Percentiles rank a stretch among this genome's conserved stretches.
Conservation (phyloP, 257 asterid species). For the Haberlea rhodopensis region DNA sequence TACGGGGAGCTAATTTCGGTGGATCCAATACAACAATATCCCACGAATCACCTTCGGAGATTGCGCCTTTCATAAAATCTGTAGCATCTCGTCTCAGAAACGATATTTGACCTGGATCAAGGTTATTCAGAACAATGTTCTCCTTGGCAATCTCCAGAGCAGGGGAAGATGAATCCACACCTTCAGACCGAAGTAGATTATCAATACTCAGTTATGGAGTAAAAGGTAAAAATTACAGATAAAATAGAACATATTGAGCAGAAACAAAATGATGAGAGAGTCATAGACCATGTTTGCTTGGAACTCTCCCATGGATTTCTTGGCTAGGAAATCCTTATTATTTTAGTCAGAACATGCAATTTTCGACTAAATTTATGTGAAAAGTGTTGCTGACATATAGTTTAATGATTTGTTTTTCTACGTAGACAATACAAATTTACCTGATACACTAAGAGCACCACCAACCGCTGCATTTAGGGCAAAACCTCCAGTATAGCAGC, state of each 20-base stretch:
- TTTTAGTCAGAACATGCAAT: neutral
- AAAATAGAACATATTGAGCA: constrained; percentile 4
- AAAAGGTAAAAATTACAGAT: neutral
- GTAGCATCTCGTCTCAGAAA: constrained; percentile 78
- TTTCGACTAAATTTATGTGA: neutral
- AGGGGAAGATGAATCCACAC: constrained; percentile 86
- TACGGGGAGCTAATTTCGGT: constrained; percentile 84
- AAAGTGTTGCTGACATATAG: neutral
- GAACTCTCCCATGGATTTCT: neutral
- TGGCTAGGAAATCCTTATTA: neutral
- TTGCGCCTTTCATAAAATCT: constrained; percentile 67
- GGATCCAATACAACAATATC: constrained; percentile 90
- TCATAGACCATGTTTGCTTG: neutral
- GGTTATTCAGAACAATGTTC: constrained; percentile 62
- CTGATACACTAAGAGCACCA: constrained; percentile 79
- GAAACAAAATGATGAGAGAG: constrained; percentile 6
- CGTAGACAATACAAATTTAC: constrained; percentile 33
- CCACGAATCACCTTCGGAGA: constrained; percentile 71
- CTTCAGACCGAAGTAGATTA: constrained; percentile 38
- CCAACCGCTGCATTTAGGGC: constrained; percentile 81
- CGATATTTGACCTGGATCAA: constrained; percentile 52
- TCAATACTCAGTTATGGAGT: constrained; percentile 17
- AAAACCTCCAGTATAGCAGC: constrained; percentile 97
- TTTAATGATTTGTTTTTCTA: neutral
- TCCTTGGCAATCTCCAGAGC: constrained; percentile 75